Conservation (phyloP, 2,329 filamentous ascomycete genomes). For the Penicillium rolfsii region DNA sequence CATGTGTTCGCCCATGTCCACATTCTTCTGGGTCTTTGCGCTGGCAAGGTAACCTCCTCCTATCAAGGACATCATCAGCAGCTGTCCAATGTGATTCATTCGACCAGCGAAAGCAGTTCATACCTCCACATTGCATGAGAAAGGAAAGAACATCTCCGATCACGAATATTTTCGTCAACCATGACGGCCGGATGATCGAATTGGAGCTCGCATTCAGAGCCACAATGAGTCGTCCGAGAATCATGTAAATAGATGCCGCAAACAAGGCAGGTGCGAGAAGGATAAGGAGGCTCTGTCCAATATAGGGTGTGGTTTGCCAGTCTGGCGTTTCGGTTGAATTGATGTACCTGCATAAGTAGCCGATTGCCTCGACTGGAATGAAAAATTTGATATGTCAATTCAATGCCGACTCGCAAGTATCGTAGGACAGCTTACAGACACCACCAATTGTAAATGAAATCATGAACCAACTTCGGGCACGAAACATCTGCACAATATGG, state of each 20-base stretch:
- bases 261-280: slow-evolving; percentile 30
- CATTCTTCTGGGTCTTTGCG: slow-evolving; percentile 15
- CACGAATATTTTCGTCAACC: slow-evolving; percentile 34
- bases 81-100: background rate
- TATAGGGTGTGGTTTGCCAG: slow-evolving; percentile 26
- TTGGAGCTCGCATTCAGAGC: slow-evolving; percentile 21
- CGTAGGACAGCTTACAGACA: slow-evolving; percentile 20
- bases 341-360: slow-evolving; percentile 19
- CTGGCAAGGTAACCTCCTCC: slow-evolving; percentile 23
- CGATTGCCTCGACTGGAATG: slow-evolving; percentile 20
- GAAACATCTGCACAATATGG: slow-evolving; percentile 23
- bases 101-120: background rate
- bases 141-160: slow-evolving; percentile 31
- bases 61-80: background rate
- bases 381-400: background rate
- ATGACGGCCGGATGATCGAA: slow-evolving; percentile 25
- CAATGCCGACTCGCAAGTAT: background rate
- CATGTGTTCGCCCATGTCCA: slow-evolving; percentile 25
- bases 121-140: slow-evolving; percentile 31
- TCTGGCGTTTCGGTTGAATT: slow-evolving; percentile 24
- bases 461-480: slow-evolving; percentile 29
- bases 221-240: slow-evolving; percentile 27
- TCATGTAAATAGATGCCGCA: slow-evolving; percentile 32
- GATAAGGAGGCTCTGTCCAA: slow-evolving; percentile 26
- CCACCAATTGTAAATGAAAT: slow-evolving; percentile 48